Percentiles rank a stretch among this genome's conserved stretches.
Conservation (phyloP, 2,329 filamentous ascomycete genomes). For the Ceratocystis variospora region DNA sequence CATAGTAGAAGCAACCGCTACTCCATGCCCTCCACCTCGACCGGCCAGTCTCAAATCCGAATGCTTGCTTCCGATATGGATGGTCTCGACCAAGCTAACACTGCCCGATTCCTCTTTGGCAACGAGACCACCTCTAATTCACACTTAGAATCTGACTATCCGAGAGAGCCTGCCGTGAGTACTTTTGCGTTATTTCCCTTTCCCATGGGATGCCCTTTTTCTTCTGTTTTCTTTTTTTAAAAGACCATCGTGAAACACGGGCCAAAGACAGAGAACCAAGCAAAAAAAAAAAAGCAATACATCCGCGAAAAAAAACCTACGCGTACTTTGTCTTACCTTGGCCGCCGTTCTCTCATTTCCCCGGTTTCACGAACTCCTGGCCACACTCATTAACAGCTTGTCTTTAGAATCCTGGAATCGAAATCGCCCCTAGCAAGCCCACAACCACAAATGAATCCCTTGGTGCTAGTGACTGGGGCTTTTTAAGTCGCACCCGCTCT, state of each 20-base stretch:
- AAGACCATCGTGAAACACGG: neutral
- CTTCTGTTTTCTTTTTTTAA: neutral
- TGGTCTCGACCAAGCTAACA: slow-evolving; percentile 69
- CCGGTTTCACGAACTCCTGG: neutral
- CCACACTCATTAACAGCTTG: neutral
- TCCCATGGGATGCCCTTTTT: neutral
- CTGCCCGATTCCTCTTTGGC: slow-evolving; percentile 71
- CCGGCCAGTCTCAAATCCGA: slow-evolving; percentile 39
- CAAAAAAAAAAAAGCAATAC: neutral
- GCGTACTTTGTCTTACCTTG: slow-evolving; percentile 6
- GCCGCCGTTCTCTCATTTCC: neutral
- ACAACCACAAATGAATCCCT: slow-evolving; percentile 24
- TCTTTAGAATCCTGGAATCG: slow-evolving; percentile 13
- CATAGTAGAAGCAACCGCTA: slow-evolving; percentile 53
- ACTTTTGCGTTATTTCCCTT: slow-evolving; percentile 5
- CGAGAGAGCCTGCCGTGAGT: slow-evolving; percentile 33
- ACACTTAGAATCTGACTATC: slow-evolving; percentile 14
- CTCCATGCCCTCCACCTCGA: slow-evolving; percentile 83
- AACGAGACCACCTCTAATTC: slow-evolving; percentile 38
- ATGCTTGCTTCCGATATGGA: slow-evolving; percentile 45
- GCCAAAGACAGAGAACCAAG: neutral
- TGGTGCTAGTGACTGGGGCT: slow-evolving; percentile 27
- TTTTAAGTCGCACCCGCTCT: slow-evolving; percentile 11
- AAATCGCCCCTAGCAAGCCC: slow-evolving; percentile 29
- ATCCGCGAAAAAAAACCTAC: neutral